Base-by-base conservation (phyloP, 805 yeast genomes). In the Monosporozyma yasuniensis region DNA sequence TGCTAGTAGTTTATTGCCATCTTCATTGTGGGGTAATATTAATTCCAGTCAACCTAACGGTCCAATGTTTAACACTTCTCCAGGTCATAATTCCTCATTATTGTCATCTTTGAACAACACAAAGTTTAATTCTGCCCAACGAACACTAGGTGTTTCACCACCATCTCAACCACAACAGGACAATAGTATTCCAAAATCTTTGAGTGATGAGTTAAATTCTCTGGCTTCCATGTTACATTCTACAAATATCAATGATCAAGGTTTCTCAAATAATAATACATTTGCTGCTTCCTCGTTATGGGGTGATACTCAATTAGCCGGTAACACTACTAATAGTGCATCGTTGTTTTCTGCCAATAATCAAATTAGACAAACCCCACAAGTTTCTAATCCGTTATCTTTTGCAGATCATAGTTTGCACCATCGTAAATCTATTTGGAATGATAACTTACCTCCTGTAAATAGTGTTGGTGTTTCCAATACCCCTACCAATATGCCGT, bases 351-450 rank as follows among this genome's bases (percentile, higher is more conserved):
- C 39, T 35, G 39, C 22, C 4, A 35, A 8, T 16, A 7, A 9
- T 21, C 25, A 27, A 21, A 18, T 39, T 11, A 21, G 25, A 19
- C 42, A 39, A 21, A 39, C 8, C 10, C 27, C 25, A 21, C 42
- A 39, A 2, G 27, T 22, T 10, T 21, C 42, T 12, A 39, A 39
- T 39, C 42, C 51, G 9, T n/a, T 32, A 16, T 41, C 46, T 11
- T 35, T 45, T 45, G 28, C 42, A 23, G 44, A 41, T 19, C 18
- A 46, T 2, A 12, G 25, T 32, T 19, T 46, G 12, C 44, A 51
- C 2, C 51, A 52, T 27, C 48, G 57, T 23, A 56, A 55, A 41
- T 64, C 68, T 3, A 63, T 64, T 18, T 64, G 68, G 68, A 63
- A 61, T 38, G 49, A 47, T 22, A 41, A 32, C 30, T 28, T 46